Conservation (phyloP, 352 stramenopile genomes). For the Globisporangium nunn region DNA sequence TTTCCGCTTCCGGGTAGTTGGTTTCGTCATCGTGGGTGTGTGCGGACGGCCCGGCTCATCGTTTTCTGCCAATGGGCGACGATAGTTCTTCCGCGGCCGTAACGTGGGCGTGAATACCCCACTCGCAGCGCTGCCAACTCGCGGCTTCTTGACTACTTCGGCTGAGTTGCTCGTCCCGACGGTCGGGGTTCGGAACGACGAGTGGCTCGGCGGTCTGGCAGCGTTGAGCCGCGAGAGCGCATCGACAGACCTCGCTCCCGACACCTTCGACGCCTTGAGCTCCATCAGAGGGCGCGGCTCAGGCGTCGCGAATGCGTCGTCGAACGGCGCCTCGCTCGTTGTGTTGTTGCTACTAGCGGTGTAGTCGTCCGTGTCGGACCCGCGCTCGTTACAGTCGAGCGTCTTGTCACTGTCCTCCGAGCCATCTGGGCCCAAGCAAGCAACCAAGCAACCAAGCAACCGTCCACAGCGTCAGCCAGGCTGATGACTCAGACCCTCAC, state of each 20-base stretch:
- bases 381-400: constrained; percentile 13
- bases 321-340: constrained; percentile 19
- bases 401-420: constrained; percentile 11
- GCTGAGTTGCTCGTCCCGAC: constrained; percentile 14
- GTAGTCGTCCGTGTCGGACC: constrained; percentile 16
- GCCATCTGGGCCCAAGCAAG: background rate
- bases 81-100: constrained; percentile 28
- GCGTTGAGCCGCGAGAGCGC: background rate
- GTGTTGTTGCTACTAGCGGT: constrained; percentile 12
- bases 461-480: no score
- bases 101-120: constrained; percentile 26
- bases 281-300: constrained; percentile 18
- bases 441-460: no score
- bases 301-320: constrained; percentile 24
- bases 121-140: constrained; percentile 22
- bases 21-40: background rate
- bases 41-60: constrained; percentile 44
- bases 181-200: constrained; percentile 29
- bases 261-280: constrained; percentile 15
- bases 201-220: constrained; percentile 13
- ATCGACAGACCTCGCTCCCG: background rate
- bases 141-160: constrained; percentile 51
- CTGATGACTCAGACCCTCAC: background rate
- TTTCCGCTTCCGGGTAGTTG: background rate
- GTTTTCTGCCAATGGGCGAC: constrained; percentile 46